Conservation (phyloP, 768 basidiomycete species). For the Russula ochroleuca region DNA sequence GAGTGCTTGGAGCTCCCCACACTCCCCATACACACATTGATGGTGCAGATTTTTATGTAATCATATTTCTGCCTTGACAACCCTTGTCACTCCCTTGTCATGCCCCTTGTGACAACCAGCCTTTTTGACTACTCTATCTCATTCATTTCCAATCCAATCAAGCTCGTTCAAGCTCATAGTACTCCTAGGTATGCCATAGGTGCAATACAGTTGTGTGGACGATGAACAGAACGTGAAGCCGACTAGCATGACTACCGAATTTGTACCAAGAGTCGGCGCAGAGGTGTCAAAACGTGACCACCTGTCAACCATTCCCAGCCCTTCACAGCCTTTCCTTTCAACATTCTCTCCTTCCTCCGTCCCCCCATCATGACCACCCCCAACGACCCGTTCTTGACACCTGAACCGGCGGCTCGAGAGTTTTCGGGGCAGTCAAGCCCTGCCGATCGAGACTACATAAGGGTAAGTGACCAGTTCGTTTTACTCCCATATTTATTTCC, state of each 20-base stretch:
- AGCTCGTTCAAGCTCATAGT: background rate
- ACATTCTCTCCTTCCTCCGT: background rate
- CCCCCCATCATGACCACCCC: background rate
- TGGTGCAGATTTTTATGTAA: too few species aligned
- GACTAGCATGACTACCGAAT: background rate
- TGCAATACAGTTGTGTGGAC: background rate
- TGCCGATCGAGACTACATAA: background rate
- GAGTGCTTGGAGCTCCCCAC: too few species aligned
- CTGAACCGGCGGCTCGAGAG: constrained; percentile 3
- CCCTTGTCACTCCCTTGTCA: too few species aligned
- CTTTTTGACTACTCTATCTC: too few species aligned
- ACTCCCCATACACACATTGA: too few species aligned
- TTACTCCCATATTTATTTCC: background rate
- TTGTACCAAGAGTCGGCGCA: background rate
- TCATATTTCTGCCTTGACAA: background rate
- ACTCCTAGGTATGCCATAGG: background rate
- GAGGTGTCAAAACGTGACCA: background rate
- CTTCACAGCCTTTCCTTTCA: background rate
- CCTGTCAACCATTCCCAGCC: background rate
- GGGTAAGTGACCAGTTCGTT: background rate
- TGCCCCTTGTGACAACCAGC: too few species aligned
- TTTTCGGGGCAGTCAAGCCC: too few species aligned
- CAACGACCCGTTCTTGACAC: constrained; percentile 20
- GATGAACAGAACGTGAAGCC: background rate
- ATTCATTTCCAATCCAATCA: background rate